Base-by-base conservation (phyloP, 2,329 filamentous ascomycete species). In the Thielaviopsis ethacetica region DNA sequence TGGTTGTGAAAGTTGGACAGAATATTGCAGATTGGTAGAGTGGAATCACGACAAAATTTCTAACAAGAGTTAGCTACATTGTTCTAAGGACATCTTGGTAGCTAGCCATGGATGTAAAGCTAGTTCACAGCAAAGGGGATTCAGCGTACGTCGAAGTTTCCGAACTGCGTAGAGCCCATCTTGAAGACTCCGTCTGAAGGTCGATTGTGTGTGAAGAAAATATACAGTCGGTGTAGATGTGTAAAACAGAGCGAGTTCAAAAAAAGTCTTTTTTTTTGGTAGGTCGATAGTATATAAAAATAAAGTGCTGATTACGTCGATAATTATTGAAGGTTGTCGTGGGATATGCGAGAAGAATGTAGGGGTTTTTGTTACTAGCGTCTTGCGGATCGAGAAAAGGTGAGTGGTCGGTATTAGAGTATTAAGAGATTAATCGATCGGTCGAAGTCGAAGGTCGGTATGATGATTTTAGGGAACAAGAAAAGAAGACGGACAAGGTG, bases 41-140 rank as follows among this genome's bases (percentile, higher is more conserved):
- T 91, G 66, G 87, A 87, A 73, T 91, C 86, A 69, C 81, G 84
- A 77, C 88, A 93, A 70, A 93, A 91, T 68, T 85, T 75, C 86
- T 91, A 67, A 67, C 57, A 50, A 62, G 65, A 65, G 51, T 54
- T 60, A 52, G 59, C 19, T 27, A 53, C 26, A 10, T 56, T 53
- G 44, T 0, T 34, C 22, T 47, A 9, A 15, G 21, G n/a, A 44
- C 13, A 44, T 44, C n/a, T n/a, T n/a, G n/a, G n/a, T n/a, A n/a
- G n/a, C n/a, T n/a, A n/a, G n/a, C n/a, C n/a, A n/a, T n/a, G n/a
- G n/a, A n/a, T n/a, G n/a, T n/a, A n/a, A n/a, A n/a, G n/a, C n/a
- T n/a, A n/a, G n/a, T n/a, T n/a, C n/a, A n/a, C n/a, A n/a, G 3
- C 9, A 17, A 38, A 55, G 34, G 19, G 22, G 9, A 34, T 24